Conservation (phyloP, 2,329 filamentous ascomycete species). For the Cladosporium sp. region DNA sequence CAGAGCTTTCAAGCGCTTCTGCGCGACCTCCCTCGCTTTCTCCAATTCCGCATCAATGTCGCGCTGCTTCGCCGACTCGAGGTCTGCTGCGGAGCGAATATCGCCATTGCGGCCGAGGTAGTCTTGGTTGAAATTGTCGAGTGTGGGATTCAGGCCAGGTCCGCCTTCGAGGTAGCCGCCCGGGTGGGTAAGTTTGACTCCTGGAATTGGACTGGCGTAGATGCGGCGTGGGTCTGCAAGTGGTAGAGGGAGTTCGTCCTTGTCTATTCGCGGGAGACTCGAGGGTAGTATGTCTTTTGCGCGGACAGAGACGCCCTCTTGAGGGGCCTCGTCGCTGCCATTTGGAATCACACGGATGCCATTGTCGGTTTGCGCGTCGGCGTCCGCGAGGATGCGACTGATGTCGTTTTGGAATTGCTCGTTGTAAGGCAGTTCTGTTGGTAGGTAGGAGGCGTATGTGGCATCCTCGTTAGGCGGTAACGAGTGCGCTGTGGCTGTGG, state of each 20-base stretch:
- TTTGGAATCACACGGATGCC: constrained; percentile 27
- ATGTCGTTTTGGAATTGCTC: constrained; percentile 43
- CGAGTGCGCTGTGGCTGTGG: background rate
- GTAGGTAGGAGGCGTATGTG: constrained; percentile 38
- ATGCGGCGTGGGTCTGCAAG: constrained; percentile 40
- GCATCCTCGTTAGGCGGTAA: background rate
- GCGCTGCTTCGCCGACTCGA: constrained; percentile 31
- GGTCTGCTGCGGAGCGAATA: constrained; percentile 32
- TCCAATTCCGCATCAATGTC: constrained; percentile 29
- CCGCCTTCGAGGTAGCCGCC: constrained; percentile 48
- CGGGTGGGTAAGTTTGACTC: constrained; percentile 42
- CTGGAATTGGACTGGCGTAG: constrained; percentile 40
- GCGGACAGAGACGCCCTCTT: constrained; percentile 25
- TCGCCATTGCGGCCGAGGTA: constrained; percentile 36
- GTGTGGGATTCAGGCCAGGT: constrained; percentile 37
- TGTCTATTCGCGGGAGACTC: constrained; percentile 26
- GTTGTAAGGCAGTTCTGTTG: constrained; percentile 41
- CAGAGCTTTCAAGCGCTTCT: constrained; percentile 35
- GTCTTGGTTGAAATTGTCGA: constrained; percentile 36
- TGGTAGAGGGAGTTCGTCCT: constrained; percentile 39
- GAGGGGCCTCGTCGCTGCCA: constrained; percentile 23
- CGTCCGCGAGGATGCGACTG: constrained; percentile 37
- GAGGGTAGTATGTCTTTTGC: constrained; percentile 23
- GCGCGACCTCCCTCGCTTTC: constrained; percentile 30
- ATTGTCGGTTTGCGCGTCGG: constrained; percentile 15